A percentile compares a stretch with the other conserved stretches of the same genome.
phyloP scores from a whole-genome alignment of 2,329 filamentous ascomycete genomes.

The Cyanodermella asteris region DNA sequence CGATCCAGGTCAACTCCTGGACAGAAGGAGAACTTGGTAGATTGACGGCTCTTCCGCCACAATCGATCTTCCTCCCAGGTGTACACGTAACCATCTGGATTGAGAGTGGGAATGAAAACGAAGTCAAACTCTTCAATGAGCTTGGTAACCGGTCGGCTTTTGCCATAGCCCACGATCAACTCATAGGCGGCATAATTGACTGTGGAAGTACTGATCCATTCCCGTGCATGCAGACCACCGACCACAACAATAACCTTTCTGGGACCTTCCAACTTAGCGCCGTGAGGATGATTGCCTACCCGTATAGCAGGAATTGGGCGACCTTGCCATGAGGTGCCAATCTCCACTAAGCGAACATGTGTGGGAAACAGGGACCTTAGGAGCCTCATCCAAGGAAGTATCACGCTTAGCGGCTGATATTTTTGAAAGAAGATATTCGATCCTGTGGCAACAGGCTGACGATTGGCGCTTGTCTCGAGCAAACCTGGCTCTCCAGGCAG shows the following conservation, averaged over 20 bases:
- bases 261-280: slow-evolving; percentile 21
- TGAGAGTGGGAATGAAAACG: slow-evolving; percentile 69
- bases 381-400: slow-evolving; percentile 78
- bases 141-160: slow-evolving; percentile 45
- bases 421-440: slow-evolving; percentile 69
- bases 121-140: slow-evolving; percentile 71
- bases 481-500: too few relatives aligned
- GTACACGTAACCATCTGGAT: slow-evolving; percentile 87
- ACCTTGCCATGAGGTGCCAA: slow-evolving; percentile 76
- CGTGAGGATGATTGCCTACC: slow-evolving; percentile 38
- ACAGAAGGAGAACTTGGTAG: slow-evolving; percentile 63
- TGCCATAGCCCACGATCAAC: slow-evolving; percentile 63
- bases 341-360: slow-evolving; percentile 47
- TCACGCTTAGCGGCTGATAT: slow-evolving; percentile 72
- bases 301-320: slow-evolving; percentile 66
- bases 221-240: slow-evolving; percentile 76
- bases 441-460: slow-evolving; percentile 14
- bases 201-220: slow-evolving; percentile 89
- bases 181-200: slow-evolving; percentile 82
- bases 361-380: slow-evolving; percentile 76
- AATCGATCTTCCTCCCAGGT: slow-evolving; percentile 79
- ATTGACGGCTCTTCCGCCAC: slow-evolving; percentile 86
- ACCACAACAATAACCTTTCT: slow-evolving; percentile 63
- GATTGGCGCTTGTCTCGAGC: slow-evolving; percentile 13
- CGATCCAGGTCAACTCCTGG: slow-evolving; percentile 76